phyloP scores from a whole-genome alignment of 805 yeast species.

The Candida coquimbonensis region DNA sequence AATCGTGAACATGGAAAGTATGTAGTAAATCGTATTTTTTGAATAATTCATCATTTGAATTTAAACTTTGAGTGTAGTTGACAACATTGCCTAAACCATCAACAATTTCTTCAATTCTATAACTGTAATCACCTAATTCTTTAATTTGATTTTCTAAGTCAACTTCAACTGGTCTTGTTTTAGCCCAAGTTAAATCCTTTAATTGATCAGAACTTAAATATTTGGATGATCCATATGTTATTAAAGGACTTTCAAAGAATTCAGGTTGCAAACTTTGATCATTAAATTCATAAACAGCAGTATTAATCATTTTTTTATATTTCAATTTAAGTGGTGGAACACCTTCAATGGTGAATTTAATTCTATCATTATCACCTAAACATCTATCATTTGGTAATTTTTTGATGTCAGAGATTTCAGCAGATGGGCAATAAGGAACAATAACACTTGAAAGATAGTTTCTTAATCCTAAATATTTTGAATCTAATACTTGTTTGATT shows the following conservation, averaged over 20 bases:
- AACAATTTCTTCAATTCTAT: constrained; percentile 47
- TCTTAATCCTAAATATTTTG: constrained; percentile 53
- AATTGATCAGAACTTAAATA: constrained; percentile 28
- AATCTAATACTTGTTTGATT: constrained; percentile 60
- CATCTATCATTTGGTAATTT: constrained; percentile 44
- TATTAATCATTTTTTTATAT: constrained; percentile 42
- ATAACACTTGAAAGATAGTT: constrained; percentile 54
- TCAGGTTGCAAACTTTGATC: constrained; percentile 47
- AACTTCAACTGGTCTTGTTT: constrained; percentile 36
- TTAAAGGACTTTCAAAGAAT: constrained; percentile 43
- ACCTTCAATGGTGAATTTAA: constrained; percentile 55
- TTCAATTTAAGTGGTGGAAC: constrained; percentile 68
- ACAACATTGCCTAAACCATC: constrained; percentile 64
- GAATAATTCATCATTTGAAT: constrained; percentile 21
- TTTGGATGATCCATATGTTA: constrained; percentile 24
- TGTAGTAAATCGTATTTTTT: constrained; percentile 33
- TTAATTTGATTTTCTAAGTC: constrained; percentile 35
- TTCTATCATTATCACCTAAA: constrained; percentile 47
- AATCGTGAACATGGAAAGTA: constrained; percentile 45
- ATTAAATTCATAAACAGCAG: constrained; percentile 26
- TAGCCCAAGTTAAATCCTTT: constrained; percentile 34
- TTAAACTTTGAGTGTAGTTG: constrained; percentile 29
- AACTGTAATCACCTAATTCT: constrained; percentile 47
- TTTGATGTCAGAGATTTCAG: constrained; percentile 37
- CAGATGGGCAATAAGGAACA: constrained; percentile 75